phyloP scores from a whole-genome alignment of 352 stramenopile genomes.

The Phytophthora idaei region DNA sequence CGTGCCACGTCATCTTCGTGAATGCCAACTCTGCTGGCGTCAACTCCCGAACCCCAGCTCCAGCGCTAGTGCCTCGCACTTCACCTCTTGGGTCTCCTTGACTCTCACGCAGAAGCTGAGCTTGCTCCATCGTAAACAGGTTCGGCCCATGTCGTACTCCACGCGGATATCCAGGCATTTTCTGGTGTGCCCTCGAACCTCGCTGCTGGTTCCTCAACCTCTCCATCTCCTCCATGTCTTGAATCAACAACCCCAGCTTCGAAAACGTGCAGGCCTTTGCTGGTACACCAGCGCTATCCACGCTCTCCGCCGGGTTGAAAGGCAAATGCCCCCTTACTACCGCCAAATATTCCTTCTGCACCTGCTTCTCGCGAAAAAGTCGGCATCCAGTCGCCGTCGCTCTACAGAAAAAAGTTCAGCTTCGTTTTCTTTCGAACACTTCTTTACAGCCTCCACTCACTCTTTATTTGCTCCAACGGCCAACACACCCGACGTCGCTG shows the following conservation, averaged over 20 bases:
- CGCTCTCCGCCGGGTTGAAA: slow-evolving; percentile 50
- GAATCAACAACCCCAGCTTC: slow-evolving; percentile 66
- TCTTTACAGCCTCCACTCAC: slow-evolving; percentile 37
- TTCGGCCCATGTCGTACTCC: slow-evolving; percentile 64
- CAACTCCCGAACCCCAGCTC: slow-evolving; percentile 24
- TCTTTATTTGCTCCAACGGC: slow-evolving; percentile 75
- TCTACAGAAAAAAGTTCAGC: slow-evolving; percentile 37
- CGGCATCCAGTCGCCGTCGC: slow-evolving; percentile 65
- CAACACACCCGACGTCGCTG: slow-evolving; percentile 88
- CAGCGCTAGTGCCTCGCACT: slow-evolving; percentile 3
- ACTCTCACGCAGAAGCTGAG: slow-evolving; percentile 39
- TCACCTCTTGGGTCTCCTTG: slow-evolving; percentile 14
- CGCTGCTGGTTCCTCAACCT: slow-evolving; percentile 56
- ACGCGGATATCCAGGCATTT: slow-evolving; percentile 54
- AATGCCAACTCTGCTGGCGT: slow-evolving; percentile 37
- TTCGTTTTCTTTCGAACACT: background rate
- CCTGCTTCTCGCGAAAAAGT: slow-evolving; percentile 80
- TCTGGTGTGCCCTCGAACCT: slow-evolving; percentile 55
- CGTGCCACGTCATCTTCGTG: slow-evolving; percentile 47
- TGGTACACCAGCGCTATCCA: slow-evolving; percentile 7
- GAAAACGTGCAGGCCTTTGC: slow-evolving; percentile 63
- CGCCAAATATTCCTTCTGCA: slow-evolving; percentile 88
- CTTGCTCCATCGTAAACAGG: slow-evolving; percentile 76
- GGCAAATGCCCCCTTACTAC: slow-evolving; percentile 77
- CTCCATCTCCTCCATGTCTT: slow-evolving; percentile 77